These are phyloP conservation scores for Gracilaria caudata DNA, from an alignment of 23 red algal species.

Conservation along the genomic window DNA sequence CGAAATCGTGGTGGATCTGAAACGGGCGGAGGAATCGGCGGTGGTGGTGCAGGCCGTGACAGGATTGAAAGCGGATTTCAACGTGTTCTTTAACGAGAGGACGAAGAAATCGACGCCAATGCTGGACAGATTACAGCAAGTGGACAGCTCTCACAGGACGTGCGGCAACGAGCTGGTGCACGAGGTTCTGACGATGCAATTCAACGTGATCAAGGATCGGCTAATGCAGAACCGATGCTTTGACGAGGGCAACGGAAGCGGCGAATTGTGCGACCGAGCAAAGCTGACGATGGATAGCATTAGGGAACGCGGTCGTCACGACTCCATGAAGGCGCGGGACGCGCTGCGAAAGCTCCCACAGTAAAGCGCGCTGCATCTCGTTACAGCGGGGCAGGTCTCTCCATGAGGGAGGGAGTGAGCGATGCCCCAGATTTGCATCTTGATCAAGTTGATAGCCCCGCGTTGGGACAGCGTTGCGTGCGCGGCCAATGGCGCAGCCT, in stretches of 20 bases:
- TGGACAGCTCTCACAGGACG: neutral
- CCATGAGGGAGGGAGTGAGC: too few species aligned
- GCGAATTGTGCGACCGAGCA: neutral
- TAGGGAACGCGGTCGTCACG: neutral
- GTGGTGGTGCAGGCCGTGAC: slow-evolving; percentile 19
- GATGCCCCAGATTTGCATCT: too few species aligned
- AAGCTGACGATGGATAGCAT: neutral
- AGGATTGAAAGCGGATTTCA: slow-evolving; percentile 10
- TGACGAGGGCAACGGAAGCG: neutral
- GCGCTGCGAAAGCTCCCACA: neutral
- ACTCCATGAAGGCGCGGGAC: neutral
- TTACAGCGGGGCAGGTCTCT: too few species aligned
- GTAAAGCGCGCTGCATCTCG: too few species aligned
- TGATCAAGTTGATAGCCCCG: too few species aligned
- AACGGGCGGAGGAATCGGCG: neutral
- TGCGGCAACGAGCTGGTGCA: slow-evolving; percentile 23
- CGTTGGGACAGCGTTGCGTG: too few species aligned
- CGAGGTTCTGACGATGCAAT: slow-evolving; percentile 28
- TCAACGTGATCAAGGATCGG: slow-evolving; percentile 37
- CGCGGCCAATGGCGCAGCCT: neutral
- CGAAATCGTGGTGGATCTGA: slow-evolving; percentile 30
- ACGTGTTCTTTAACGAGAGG: slow-evolving; percentile 17
- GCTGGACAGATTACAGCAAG: neutral
- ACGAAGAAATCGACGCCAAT: neutral
- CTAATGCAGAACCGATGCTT: slow-evolving; percentile 42